Conservation (phyloP, 345 rosid genomes). For the Limnanthes douglasii region DNA sequence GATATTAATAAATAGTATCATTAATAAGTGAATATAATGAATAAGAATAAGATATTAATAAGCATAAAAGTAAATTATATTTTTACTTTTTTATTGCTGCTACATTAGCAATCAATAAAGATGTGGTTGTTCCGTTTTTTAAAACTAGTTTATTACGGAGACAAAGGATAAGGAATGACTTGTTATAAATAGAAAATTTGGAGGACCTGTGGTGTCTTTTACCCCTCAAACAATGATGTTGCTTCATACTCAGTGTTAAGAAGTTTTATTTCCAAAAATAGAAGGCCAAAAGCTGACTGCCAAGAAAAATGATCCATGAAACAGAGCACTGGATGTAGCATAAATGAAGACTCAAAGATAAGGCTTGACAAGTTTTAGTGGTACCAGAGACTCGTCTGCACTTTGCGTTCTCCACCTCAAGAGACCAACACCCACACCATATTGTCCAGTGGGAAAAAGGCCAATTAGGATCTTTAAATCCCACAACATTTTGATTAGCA, state of each 20-base stretch:
- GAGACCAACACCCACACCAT: conserved; percentile 95
- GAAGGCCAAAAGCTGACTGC: conserved; percentile 99
- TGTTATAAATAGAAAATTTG: too few species aligned
- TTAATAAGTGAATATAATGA: too few species aligned
- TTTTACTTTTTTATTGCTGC: too few species aligned
- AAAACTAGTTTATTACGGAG: too few species aligned
- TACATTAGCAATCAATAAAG: too few species aligned
- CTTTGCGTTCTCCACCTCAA: conserved; percentile 98
- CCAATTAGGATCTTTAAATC: conserved; percentile 84
- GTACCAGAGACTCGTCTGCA: conserved; percentile 93
- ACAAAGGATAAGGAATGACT: too few species aligned
- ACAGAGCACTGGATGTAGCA: conserved; percentile 5
- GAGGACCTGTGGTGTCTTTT: too few species aligned
- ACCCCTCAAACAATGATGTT: conserved; percentile 82
- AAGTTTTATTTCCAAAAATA: conserved; percentile 92
- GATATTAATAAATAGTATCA: too few species aligned
- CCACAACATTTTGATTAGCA: conserved; percentile 60
- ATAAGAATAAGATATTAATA: too few species aligned
- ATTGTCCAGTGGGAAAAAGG: conserved; percentile 88
- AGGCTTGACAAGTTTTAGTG: conserved; percentile 20
- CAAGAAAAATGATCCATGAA: conserved; percentile 6
- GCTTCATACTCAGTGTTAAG: conserved; percentile 98
- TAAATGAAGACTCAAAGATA: conserved; percentile 3
- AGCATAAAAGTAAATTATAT: too few species aligned
- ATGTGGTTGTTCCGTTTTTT: too few species aligned